A percentile compares a stretch with the other conserved stretches of the same genome.
Conservation (phyloP, 441 rosid species). For the Francoa sonchifolia region DNA sequence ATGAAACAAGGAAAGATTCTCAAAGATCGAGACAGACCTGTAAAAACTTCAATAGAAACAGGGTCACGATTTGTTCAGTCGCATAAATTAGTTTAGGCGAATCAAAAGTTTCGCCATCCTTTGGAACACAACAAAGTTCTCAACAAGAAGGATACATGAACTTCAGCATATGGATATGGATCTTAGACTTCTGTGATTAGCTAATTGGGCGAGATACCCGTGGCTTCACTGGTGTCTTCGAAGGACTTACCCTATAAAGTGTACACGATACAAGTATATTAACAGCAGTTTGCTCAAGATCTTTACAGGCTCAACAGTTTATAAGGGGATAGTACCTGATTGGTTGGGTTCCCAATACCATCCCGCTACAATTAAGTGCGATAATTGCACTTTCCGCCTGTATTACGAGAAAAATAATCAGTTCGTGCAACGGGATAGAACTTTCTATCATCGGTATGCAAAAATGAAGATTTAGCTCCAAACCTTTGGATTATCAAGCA, state of each 20-base stretch:
- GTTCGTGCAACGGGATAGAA: not conserved
- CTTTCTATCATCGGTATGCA: not conserved
- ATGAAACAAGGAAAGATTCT: not conserved
- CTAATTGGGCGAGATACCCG: constrained; percentile 8
- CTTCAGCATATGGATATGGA: not conserved
- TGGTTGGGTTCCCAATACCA: constrained; percentile 12
- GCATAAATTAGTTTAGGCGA: not conserved
- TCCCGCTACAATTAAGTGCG: constrained; percentile 47
- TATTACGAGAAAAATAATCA: constrained; percentile 10
- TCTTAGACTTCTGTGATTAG: not conserved
- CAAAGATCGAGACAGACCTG: not conserved
- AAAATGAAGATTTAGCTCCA: no score
- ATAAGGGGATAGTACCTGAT: constrained; percentile 2
- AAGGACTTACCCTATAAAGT: constrained; percentile 13
- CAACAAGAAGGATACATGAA: not conserved
- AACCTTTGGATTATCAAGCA: no score
- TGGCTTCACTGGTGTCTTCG: constrained; percentile 15
- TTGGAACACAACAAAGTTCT: not conserved
- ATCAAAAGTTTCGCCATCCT: not conserved
- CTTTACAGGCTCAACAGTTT: not conserved
- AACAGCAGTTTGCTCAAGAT: not conserved
- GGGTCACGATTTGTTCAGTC: not conserved
- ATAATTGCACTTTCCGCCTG: constrained; percentile 60
- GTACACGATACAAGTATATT: not conserved
- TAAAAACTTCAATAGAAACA: not conserved